Evolutionary conservation across 2,329 filamentous ascomycete species (phyloP).

Genomic region (Aspergillus aculeatinus): DNA sequence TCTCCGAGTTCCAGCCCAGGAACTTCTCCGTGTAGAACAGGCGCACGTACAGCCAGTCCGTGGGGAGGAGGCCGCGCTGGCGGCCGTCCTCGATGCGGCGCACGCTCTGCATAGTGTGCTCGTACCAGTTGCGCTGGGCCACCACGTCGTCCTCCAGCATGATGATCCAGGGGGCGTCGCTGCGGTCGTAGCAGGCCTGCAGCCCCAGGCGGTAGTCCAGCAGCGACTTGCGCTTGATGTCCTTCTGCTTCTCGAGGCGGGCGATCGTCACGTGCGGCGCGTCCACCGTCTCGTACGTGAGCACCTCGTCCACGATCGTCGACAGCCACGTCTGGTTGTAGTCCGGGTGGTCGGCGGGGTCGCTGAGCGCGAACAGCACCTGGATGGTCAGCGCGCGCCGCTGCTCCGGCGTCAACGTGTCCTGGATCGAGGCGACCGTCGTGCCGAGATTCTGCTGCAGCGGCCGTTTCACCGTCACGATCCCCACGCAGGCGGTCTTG

Average conservation of each 20-base stretch:
- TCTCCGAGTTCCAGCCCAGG: conserved; percentile 47
- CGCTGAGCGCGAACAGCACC: conserved; percentile 46
- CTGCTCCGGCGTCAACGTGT: conserved; percentile 42
- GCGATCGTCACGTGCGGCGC: conserved; percentile 11
- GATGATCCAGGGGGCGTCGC: conserved; percentile 43
- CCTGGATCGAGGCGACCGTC: conserved; percentile 46
- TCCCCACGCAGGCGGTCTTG: conserved; percentile 43
- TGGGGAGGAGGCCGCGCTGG: conserved; percentile 9
- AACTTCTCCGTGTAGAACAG: conserved; percentile 51
- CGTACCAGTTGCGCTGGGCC: conserved; percentile 49
- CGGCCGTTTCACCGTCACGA: conserved; percentile 45
- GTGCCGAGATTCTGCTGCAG: conserved; percentile 42
- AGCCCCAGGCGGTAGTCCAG: conserved; percentile 48
- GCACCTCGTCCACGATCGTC: conserved; percentile 40
- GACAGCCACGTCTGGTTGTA: conserved; percentile 45
- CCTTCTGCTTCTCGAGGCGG: conserved; percentile 18
- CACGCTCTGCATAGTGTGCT: conserved; percentile 41
- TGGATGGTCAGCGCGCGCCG: conserved; percentile 43
- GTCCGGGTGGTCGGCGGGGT: conserved; percentile 43
- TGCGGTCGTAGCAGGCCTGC: conserved; percentile 38
- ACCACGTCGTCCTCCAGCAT: conserved; percentile 52
- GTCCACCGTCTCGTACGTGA: conserved; percentile 41
- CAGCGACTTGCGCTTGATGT: conserved; percentile 40
- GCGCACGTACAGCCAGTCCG: conserved; percentile 43
- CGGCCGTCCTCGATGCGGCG: conserved; percentile 30